Conservation (phyloP, 345 rosid species). For the Populus euphratica region DNA sequence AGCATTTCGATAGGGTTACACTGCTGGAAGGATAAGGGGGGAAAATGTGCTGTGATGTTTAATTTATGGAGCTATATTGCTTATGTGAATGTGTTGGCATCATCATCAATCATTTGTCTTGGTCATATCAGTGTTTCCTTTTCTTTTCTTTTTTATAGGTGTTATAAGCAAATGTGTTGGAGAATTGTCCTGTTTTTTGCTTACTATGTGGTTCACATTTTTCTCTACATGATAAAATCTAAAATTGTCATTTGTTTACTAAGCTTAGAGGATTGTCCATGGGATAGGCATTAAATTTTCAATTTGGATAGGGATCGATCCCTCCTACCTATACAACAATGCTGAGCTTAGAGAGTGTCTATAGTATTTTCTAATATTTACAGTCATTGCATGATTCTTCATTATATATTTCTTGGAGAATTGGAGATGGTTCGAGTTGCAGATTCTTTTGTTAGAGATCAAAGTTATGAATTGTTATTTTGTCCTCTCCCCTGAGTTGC, state of each 20-base stretch:
- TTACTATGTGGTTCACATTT: neutral
- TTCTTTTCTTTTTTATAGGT: neutral
- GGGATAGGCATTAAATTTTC: neutral
- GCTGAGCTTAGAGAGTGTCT: no score
- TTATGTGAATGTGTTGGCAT: neutral
- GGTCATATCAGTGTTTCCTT: neutral
- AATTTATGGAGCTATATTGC: neutral
- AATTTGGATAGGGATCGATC: neutral
- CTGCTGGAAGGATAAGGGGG: neutral
- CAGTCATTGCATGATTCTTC: neutral
- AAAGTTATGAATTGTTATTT: neutral
- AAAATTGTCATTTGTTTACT: neutral
- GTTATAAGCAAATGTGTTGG: neutral
- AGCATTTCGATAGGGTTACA: neutral
- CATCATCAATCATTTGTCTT: neutral
- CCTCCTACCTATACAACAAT: neutral
- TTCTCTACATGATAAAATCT: neutral
- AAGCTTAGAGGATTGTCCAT: neutral
- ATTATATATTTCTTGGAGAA: no score
- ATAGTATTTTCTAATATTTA: no score
- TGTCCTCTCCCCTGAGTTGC: neutral
- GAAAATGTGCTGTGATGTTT: no score
- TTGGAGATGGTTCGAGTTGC: slow-evolving; percentile 2
- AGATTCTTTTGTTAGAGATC: slow-evolving; percentile 7
- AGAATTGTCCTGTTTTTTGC: neutral